A percentile compares a stretch with the other conserved stretches of the same genome.
Evolutionary conservation across 208 protist genomes (phyloP).

Genomic region (Leishmania martiniquensis): DNA sequence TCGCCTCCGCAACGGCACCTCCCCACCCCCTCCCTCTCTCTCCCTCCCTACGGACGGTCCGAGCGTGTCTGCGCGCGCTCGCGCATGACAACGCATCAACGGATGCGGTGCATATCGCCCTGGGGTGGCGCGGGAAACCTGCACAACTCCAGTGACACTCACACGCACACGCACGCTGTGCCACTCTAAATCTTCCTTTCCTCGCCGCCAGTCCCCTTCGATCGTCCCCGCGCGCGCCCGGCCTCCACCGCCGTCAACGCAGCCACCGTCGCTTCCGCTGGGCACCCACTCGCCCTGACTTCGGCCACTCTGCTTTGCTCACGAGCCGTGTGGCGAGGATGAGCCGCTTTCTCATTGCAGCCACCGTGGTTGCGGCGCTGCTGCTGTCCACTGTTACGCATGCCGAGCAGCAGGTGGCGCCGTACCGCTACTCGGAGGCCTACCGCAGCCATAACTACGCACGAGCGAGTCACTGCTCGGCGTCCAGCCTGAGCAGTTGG

Average conservation of each 20-base stretch:
- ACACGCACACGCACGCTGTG: background rate
- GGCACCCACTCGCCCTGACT: too few relatives aligned
- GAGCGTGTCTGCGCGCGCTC: background rate
- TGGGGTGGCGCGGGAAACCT: too few relatives aligned
- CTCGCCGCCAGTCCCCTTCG: background rate
- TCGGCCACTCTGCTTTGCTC: background rate
- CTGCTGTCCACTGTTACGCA: background rate
- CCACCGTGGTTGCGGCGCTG: background rate
- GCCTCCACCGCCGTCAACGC: too few relatives aligned
- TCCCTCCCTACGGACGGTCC: background rate
- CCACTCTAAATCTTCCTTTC: slow-evolving; percentile 2
- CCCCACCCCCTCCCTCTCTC: background rate
- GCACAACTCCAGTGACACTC: too few relatives aligned
- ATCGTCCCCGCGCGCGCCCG: background rate
- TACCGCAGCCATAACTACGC: slow-evolving; percentile 11
- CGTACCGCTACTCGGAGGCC: slow-evolving; percentile 9
- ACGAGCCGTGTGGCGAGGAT: background rate
- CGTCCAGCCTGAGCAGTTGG: background rate
- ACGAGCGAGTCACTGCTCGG: slow-evolving; percentile 13
- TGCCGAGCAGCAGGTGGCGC: slow-evolving; percentile 1
- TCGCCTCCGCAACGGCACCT: too few relatives aligned
- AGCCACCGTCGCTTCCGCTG: too few relatives aligned
- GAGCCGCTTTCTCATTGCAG: background rate
- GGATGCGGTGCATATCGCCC: too few relatives aligned
- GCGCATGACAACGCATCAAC: background rate